Evolutionary conservation across 306 rosid species (phyloP).

Genomic region (Biancaea sappan): DNA sequence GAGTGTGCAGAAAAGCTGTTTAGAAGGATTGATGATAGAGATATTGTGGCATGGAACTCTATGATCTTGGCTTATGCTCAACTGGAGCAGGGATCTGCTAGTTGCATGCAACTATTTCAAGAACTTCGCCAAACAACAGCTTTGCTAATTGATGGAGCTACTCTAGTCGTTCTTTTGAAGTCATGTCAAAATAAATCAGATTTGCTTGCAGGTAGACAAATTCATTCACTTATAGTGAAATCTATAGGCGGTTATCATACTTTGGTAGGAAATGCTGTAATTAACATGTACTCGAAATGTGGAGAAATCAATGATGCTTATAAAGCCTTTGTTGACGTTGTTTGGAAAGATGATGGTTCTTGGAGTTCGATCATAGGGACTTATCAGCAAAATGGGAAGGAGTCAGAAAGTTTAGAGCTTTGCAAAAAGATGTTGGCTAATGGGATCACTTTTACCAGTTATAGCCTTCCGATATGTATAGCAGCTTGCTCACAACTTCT

Average conservation of each 20-base stretch:
- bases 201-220: slow-evolving; percentile 44
- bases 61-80: slow-evolving; percentile 51
- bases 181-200: slow-evolving; percentile 48
- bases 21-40: slow-evolving; percentile 42
- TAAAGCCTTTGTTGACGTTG: slow-evolving; percentile 16
- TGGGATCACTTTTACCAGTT: slow-evolving; percentile 47
- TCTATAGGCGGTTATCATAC: slow-evolving; percentile 36
- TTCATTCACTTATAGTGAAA: slow-evolving; percentile 52
- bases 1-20: slow-evolving; percentile 49
- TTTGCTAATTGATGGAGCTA: background rate
- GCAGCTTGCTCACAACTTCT: slow-evolving; percentile 3
- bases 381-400: slow-evolving; percentile 49
- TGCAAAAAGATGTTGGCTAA: slow-evolving; percentile 52
- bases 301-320: slow-evolving; percentile 32
- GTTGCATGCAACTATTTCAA: slow-evolving; percentile 38
- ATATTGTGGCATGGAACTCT: slow-evolving; percentile 59
- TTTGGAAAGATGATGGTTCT: slow-evolving; percentile 46
- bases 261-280: slow-evolving; percentile 52
- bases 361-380: slow-evolving; percentile 32
- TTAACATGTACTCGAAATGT: slow-evolving; percentile 58
- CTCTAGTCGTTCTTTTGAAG: slow-evolving; percentile 20
- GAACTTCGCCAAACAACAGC: slow-evolving; percentile 38
- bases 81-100: slow-evolving; percentile 39
- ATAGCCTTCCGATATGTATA: slow-evolving; percentile 48
- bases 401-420: slow-evolving; percentile 46